A percentile compares a stretch with the other conserved stretches of the same genome.
phyloP scores from a whole-genome alignment of 139 green algal genomes.

The Edaphochlamys debaryana region DNA sequence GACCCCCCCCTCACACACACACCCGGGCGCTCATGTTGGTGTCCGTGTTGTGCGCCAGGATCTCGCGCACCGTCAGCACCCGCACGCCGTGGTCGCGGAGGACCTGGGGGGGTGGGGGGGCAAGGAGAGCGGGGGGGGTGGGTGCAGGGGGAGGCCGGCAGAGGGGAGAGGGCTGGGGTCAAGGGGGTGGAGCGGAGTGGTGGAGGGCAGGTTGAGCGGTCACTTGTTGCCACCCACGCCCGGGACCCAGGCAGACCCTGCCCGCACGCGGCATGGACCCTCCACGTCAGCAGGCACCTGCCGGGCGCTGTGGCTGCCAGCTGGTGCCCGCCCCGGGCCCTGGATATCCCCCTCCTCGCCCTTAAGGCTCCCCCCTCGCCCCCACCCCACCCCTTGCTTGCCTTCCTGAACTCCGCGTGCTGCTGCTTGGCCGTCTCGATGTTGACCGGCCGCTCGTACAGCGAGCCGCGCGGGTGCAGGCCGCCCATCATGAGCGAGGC shows the following conservation, averaged over 20 bases:
- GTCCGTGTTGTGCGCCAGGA: slow-evolving; percentile 79
- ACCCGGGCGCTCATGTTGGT: slow-evolving; percentile 83
- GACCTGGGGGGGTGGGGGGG: slow-evolving; percentile 47
- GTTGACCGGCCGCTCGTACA: slow-evolving; percentile 96
- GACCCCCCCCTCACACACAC: too few relatives aligned
- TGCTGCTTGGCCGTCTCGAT: slow-evolving; percentile 84
- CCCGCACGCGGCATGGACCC: too few relatives aligned
- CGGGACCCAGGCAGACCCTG: too few relatives aligned
- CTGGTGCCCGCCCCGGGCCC: too few relatives aligned
- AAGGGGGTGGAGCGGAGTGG: not conserved
- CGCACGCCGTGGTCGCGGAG: slow-evolving; percentile 83
- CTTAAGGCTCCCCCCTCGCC: too few relatives aligned
- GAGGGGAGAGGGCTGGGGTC: not conserved
- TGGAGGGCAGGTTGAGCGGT: too few relatives aligned
- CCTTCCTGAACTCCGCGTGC: slow-evolving; percentile 84
- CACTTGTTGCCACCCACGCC: too few relatives aligned
- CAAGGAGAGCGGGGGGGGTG: not conserved
- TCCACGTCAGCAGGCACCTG: too few relatives aligned
- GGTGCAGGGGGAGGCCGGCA: too few relatives aligned
- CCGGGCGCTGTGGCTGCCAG: too few relatives aligned
- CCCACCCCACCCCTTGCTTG: too few relatives aligned
- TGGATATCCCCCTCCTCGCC: too few relatives aligned
- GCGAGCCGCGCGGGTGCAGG: slow-evolving; percentile 89
- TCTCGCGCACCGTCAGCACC: slow-evolving; percentile 91
- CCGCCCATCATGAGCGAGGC: slow-evolving; percentile 93